Base-by-base conservation (phyloP, 306 rosid genomes). In the Lagenaria siceraria region DNA sequence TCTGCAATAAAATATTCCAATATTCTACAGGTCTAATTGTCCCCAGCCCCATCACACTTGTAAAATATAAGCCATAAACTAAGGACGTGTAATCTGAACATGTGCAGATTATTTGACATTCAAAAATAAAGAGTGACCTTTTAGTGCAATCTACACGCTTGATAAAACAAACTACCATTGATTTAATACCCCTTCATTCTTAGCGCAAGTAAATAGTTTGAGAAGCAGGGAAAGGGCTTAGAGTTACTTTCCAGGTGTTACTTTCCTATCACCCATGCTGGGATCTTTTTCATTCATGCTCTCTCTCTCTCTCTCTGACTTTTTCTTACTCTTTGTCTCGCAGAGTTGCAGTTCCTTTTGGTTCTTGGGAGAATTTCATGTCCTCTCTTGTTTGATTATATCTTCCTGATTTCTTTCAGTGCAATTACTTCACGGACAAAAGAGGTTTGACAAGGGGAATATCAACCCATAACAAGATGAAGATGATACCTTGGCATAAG, bases 401-500 rank as follows among this genome's bases (percentile, higher is more conserved):
- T 40, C 75, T 43, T 46, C 21, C 74, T 12, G 12, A 43, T 46
- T 43, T 71, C 24, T 70, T 48, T 25, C 40, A 22, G 21, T 43
- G 15, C 73, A 19, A n/a, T 21, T 65, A 65, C 25, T 63, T 63
- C 14, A 2, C 19, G 46, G 25, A 38, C 22, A 19, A 38, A 65
- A 31, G 12, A 62, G 0, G 29, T 69, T 69, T 36, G 1, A 22
- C 15, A 69, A 21, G 75, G 75, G 54, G 21, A 10, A 24, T 69
- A 29, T 42, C 35, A 24, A 69, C 5, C 75, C 31, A 71, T 71
- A 25, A 24, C 58, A 43, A 22, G 53, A 51, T 66, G 61, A 63
- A 6, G 38, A 27, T 36, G 38, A 78, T 86, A 95, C 97, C 98
- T 92, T 15, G 98, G 97, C 97, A 92, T 92, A 81, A 95, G 89